These are phyloP conservation scores for Cicer yamashitae DNA, from an alignment of 306 rosid species.

Conservation along the genomic window DNA sequence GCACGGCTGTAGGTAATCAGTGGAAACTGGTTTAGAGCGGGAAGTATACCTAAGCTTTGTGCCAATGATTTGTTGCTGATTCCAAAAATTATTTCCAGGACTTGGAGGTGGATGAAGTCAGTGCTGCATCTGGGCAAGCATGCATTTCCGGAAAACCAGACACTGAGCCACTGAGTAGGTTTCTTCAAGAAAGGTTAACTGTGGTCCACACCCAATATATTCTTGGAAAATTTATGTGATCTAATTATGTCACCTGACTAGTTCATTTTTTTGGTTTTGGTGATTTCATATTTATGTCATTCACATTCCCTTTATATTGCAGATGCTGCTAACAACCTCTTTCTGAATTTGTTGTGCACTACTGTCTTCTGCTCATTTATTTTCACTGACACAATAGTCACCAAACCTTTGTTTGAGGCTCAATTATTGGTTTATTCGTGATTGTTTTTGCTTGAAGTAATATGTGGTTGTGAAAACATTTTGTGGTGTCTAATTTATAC, in stretches of 20 bases:
- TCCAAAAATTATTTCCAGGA: slow-evolving; percentile 55
- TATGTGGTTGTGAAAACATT: background rate
- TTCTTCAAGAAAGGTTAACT: slow-evolving; percentile 73
- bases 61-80: slow-evolving; percentile 39
- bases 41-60: slow-evolving; percentile 1
- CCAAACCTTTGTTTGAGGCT: slow-evolving; percentile 4
- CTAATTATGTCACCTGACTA: slow-evolving; percentile 1
- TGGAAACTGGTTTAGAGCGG: slow-evolving; percentile 39
- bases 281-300: slow-evolving; percentile 4
- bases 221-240: slow-evolving; percentile 9
- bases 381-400: background rate
- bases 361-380: slow-evolving; percentile 8
- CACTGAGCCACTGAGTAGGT: slow-evolving; percentile 58
- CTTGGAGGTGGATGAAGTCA: slow-evolving; percentile 42
- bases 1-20: slow-evolving; percentile 15
- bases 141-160: slow-evolving; percentile 45
- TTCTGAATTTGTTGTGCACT: slow-evolving; percentile 26
- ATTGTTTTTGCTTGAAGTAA: slow-evolving; percentile 14
- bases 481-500: slow-evolving; percentile 20
- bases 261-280: background rate
- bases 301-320: slow-evolving; percentile 22
- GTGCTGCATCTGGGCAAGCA: slow-evolving; percentile 41
- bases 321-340: slow-evolving; percentile 33
- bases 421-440: slow-evolving; percentile 16
- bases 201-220: slow-evolving; percentile 23